Percentiles rank a stretch among this genome's conserved stretches.
phyloP scores from a whole-genome alignment of 352 stramenopile species.

The Phytophthora meadii region DNA sequence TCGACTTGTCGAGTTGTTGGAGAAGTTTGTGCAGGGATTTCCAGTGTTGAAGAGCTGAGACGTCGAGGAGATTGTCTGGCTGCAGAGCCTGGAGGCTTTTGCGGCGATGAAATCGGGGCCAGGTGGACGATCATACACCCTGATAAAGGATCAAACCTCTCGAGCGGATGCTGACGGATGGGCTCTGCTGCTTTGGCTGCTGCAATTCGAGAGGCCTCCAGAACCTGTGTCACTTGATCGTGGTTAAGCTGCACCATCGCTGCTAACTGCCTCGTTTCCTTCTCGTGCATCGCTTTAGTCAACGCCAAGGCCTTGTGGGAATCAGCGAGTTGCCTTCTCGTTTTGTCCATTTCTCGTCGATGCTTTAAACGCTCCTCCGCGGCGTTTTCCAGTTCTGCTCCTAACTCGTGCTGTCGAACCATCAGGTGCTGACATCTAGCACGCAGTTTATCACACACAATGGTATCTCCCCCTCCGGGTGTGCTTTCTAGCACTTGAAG shows the following conservation, averaged over 20 bases:
- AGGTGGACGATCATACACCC: conserved; percentile 38
- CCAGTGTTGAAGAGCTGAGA: conserved; percentile 12
- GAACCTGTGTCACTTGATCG: conserved; percentile 46
- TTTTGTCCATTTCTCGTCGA: conserved; percentile 44
- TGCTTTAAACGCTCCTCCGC: conserved; percentile 43
- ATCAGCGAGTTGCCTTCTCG: conserved; percentile 40
- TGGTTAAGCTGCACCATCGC: conserved; percentile 49
- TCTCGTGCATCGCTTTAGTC: conserved; percentile 73
- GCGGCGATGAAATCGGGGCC: conserved; percentile 24
- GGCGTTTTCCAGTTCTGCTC: conserved; percentile 30
- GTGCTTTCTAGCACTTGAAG: conserved; percentile 49
- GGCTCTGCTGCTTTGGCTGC: conserved; percentile 1
- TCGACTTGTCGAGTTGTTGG: conserved; percentile 5
- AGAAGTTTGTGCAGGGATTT: conserved; percentile 1
- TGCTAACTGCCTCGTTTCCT: conserved; percentile 70
- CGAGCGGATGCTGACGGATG: conserved; percentile 21
- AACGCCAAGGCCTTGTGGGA: conserved; percentile 50
- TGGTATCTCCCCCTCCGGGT: conserved; percentile 49
- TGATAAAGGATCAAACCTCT: conserved; percentile 57
- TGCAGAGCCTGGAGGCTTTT: conserved; percentile 23
- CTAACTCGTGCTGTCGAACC: conserved; percentile 30
- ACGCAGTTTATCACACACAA: conserved; percentile 63
- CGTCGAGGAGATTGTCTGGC: conserved; percentile 19
- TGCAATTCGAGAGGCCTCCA: conserved; percentile 27
- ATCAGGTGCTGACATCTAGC: conserved; percentile 35